phyloP scores from a whole-genome alignment of 371 early-diverging fungal species.

The Neoconidiobolus thromboides region DNA sequence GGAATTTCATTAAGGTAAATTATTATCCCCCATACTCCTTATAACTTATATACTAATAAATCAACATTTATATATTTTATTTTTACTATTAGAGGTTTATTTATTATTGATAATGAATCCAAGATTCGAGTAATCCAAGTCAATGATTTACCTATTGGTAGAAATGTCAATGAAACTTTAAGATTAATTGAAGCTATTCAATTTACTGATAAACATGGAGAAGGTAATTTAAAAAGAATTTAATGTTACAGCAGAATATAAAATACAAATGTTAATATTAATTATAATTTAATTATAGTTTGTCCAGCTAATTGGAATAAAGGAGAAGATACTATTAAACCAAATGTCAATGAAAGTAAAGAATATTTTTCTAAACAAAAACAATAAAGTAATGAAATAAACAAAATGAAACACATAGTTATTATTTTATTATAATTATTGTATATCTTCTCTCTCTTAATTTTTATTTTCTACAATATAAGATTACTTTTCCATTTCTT shows the following conservation, averaged over 20 bases:
- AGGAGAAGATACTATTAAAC: constrained; percentile 19
- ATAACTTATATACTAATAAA: no score
- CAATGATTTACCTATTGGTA: constrained; percentile 80
- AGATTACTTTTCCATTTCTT: constrained; percentile 63
- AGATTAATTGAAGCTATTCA: constrained; percentile 93
- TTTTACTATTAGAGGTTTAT: constrained; percentile 33
- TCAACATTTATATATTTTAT: no score
- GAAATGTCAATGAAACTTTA: constrained; percentile 84
- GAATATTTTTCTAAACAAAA: constrained; percentile 6
- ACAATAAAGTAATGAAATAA: no score
- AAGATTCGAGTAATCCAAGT: constrained; percentile 51
- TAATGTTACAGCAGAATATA: no score
- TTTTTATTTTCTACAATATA: constrained; percentile 19
- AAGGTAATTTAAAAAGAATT: constrained; percentile 4
- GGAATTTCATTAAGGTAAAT: no score
- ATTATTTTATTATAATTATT: no score
- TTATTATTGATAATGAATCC: constrained; percentile 86
- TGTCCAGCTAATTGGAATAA: constrained; percentile 82
- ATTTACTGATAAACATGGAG: constrained; percentile 52
- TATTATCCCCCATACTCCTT: no score
- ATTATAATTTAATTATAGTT: constrained; percentile 10
- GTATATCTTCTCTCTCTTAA: no score
- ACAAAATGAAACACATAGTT: no score
- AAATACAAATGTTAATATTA: no score
- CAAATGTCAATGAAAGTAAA: constrained; percentile 7